Base-by-base conservation (phyloP, 202 grass and related monocot genomes). In the Tripidium arundinaceum region DNA sequence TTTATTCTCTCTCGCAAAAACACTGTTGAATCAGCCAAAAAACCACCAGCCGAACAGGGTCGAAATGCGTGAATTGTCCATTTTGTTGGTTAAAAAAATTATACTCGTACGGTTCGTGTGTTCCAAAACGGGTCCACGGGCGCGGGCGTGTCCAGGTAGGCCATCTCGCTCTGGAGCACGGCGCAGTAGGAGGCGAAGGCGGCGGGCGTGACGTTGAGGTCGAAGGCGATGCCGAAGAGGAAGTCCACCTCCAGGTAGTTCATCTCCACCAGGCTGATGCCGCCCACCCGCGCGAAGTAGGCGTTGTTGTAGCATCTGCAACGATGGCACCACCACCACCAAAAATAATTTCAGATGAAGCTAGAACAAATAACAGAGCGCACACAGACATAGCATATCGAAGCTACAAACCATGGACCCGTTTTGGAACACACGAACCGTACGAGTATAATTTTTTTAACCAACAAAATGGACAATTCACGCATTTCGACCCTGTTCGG, bases 181-280 rank as follows among this genome's bases (percentile, higher is more conserved):
- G 86, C 64, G 58, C 96, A 99, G 86, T 95, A 95, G 65, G 86
- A 93, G 60, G 65, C 84, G 84, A 99, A 99, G 43, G 80, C 75
- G 61, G 75, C 65, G 6, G 96, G 96, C 70, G 90, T 93, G 62
- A 99, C 96, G 83, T 99, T 95, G 79, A 99, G 83, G 78, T 99
- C 88, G 81, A 99, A 99, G 67, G 92, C 88, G 54, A 99, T 82
- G 66, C 96, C 96, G 73, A 99, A 99, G 52, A 96, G 84, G 79
- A 95, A 99, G 69, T 95, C 92, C 60, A 95, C 88, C 84, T 99
- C 96, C 43, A 99, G 60, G 83, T 93, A 95, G 81, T 99, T 99
- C 85, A 99, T 99, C 92, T 99, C 96, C 86, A 88, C 87, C 38
- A 95, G 65, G 86, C 82, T 99, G 83, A 99, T 93, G 72, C 96